Conservation (phyloP, 75 land plant species). For the Selaginella moellendorffii region DNA sequence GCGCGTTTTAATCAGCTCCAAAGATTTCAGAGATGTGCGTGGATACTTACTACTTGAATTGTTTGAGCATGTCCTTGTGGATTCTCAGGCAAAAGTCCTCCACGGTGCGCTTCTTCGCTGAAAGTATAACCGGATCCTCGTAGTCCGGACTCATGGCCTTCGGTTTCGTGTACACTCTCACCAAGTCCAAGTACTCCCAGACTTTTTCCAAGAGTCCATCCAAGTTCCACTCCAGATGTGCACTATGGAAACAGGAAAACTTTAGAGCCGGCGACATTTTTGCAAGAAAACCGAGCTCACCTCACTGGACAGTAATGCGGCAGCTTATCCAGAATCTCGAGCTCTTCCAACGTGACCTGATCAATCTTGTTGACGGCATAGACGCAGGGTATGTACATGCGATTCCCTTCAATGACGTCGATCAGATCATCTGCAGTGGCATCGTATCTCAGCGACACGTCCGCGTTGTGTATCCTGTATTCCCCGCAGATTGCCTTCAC, state of each 20-base stretch:
- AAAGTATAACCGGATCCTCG: constrained; percentile 96
- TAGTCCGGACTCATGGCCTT: constrained; percentile 97
- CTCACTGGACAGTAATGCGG: constrained; percentile 99
- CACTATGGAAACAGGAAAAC: constrained; percentile 37
- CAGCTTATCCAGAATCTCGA: constrained; percentile 89
- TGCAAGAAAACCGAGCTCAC: constrained; percentile 17
- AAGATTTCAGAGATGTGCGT: neutral
- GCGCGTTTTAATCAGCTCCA: neutral
- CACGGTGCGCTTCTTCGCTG: constrained; percentile 74
- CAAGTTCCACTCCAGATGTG: constrained; percentile 98
- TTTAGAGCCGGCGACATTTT: neutral
- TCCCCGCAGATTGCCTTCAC: constrained; percentile 99
- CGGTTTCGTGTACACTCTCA: constrained; percentile 92
- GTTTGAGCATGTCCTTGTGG: constrained; percentile 97
- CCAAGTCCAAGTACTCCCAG: constrained; percentile 85
- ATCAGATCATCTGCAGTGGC: constrained; percentile 99
- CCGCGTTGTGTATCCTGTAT: constrained; percentile 98
- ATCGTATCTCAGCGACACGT: constrained; percentile 83
- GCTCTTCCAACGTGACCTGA: constrained; percentile 92
- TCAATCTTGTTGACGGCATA: constrained; percentile 97
- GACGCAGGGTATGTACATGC: constrained; percentile 93
- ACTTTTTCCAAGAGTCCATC: constrained; percentile 92
- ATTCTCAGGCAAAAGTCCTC: constrained; percentile 86
- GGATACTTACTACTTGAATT: constrained; percentile 80
- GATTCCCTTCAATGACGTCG: constrained; percentile 97